Conservation (phyloP, 2,329 filamentous ascomycete species). For the Neurospora crassa region DNA sequence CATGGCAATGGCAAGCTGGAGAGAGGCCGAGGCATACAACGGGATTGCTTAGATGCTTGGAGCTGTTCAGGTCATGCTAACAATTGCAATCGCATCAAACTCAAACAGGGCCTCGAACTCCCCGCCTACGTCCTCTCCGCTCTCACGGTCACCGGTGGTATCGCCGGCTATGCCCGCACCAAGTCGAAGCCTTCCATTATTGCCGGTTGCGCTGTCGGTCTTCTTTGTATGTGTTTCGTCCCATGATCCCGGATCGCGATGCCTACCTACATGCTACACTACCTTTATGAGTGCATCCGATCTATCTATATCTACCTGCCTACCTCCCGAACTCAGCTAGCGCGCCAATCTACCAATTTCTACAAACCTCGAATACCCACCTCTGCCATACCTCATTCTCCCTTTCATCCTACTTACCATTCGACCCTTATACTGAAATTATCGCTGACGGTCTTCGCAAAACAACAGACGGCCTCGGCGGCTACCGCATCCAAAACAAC, state of each 20-base stretch:
- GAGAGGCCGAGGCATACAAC: background rate
- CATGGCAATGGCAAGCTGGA: no score
- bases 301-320: background rate
- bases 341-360: no score
- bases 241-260: background rate
- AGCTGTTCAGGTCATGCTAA: background rate
- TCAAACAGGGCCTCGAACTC: constrained; percentile 21
- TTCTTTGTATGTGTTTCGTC: constrained; percentile 37
- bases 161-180: constrained; percentile 76
- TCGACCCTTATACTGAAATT: no score
- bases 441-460: no score
- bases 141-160: constrained; percentile 78
- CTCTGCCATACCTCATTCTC: no score
- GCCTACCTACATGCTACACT: background rate
- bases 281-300: background rate
- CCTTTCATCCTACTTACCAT: background rate
- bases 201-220: constrained; percentile 75
- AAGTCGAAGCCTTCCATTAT: constrained; percentile 78
- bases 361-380: no score
- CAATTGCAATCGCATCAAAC: background rate
- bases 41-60: background rate
- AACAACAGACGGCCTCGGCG: constrained; percentile 68
- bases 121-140: constrained; percentile 71
- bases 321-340: background rate
- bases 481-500: constrained; percentile 65